These are phyloP conservation scores for Termitomyces sp. DNA, from an alignment of 768 basidiomycete genomes.

Conservation along the genomic window DNA sequence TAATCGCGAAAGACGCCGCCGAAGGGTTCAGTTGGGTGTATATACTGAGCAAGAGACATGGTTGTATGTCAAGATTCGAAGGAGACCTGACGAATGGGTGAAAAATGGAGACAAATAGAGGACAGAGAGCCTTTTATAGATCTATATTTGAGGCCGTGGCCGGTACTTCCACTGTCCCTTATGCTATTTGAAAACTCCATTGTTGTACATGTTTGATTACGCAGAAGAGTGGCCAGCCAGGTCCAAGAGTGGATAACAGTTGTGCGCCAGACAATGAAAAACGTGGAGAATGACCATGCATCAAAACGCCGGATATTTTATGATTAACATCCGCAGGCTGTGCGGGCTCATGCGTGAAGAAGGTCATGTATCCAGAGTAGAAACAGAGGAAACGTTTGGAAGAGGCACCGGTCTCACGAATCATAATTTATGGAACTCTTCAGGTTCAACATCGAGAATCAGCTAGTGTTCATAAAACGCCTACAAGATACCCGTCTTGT, in stretches of 20 bases:
- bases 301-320: background rate
- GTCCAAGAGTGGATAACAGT: background rate
- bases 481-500: too few species aligned
- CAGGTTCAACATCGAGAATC: too few species aligned
- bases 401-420: background rate
- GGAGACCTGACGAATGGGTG: background rate
- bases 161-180: background rate
- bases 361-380: background rate
- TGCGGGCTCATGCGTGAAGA: background rate
- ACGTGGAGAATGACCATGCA: background rate
- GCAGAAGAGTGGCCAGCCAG: background rate
- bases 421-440: too few species aligned
- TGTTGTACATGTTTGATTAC: background rate
- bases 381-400: background rate
- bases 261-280: background rate
- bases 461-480: too few species aligned
- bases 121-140: background rate
- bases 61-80: background rate
- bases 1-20: background rate
- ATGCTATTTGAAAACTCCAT: background rate
- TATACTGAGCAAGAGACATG: background rate
- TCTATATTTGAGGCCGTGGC: background rate
- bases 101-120: background rate
- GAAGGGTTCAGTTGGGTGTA: too few species aligned
- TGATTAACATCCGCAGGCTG: background rate